phyloP scores from a whole-genome alignment of 257 asterid species.

The Solanum sejunctum region DNA sequence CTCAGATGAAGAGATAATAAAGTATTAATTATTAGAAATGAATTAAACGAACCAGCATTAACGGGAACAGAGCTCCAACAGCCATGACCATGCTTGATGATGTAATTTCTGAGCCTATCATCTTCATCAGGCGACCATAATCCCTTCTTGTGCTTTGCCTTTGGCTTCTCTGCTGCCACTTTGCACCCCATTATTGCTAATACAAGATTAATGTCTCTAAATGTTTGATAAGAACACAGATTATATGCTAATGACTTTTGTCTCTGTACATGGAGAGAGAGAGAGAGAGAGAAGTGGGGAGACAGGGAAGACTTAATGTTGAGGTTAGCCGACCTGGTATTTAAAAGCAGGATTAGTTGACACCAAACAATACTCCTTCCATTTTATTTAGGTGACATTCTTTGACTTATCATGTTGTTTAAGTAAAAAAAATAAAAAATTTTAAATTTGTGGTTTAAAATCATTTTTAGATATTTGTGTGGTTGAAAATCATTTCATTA shows the following conservation, averaged over 20 bases:
- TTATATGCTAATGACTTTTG: background rate
- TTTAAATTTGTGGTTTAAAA: too few species aligned
- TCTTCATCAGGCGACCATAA: constrained; percentile 93
- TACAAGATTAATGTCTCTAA: background rate
- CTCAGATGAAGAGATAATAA: too few species aligned
- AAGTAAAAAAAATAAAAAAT: too few species aligned
- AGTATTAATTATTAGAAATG: background rate
- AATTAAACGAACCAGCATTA: constrained; percentile 55
- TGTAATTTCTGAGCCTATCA: constrained; percentile 52
- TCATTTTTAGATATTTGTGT: too few species aligned
- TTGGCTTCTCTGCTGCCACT: constrained; percentile 14
- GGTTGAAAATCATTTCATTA: too few species aligned
- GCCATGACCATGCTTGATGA: constrained; percentile 46
- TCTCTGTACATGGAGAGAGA: background rate
- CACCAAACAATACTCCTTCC: background rate
- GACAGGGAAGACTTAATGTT: constrained; percentile 10
- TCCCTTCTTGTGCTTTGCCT: constrained; percentile 63
- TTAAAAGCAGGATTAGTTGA: constrained; percentile 23
- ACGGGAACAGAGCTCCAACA: constrained; percentile 80
- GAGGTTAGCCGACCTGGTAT: constrained; percentile 11
- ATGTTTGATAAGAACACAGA: background rate
- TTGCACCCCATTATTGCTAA: constrained; percentile 25
- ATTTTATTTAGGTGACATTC: too few species aligned
- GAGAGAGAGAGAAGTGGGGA: background rate
- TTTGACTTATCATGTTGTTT: too few species aligned